A percentile compares a stretch with the other conserved stretches of the same genome.
phyloP scores from a whole-genome alignment of 2,329 filamentous ascomycete species.

The Byssothecium circinans region DNA sequence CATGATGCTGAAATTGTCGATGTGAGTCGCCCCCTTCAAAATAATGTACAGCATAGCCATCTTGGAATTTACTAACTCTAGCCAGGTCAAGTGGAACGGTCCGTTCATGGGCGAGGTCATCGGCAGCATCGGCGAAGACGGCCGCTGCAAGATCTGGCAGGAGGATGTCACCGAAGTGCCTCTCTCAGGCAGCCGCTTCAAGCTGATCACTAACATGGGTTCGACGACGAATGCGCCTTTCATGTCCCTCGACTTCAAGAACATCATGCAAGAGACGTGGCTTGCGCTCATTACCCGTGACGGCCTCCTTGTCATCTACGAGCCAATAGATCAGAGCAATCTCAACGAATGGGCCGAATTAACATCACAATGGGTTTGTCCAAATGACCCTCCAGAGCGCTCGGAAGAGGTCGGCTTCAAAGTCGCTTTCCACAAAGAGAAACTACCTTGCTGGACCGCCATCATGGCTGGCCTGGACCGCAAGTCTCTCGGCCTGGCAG shows the following conservation, averaged over 20 bases:
- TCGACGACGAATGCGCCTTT: slow-evolving; percentile 71
- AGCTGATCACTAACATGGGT: slow-evolving; percentile 62
- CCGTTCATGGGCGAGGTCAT: slow-evolving; percentile 86
- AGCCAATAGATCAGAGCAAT: slow-evolving; percentile 82
- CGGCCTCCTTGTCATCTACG: slow-evolving; percentile 76
- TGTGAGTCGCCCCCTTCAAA: slow-evolving; percentile 53
- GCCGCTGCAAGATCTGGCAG: slow-evolving; percentile 88
- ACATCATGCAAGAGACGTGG: slow-evolving; percentile 81
- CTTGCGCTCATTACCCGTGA: slow-evolving; percentile 83
- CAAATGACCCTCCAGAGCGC: slow-evolving; percentile 62
- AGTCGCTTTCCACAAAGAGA: slow-evolving; percentile 85
- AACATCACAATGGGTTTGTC: slow-evolving; percentile 74
- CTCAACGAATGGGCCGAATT: slow-evolving; percentile 74
- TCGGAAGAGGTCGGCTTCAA: slow-evolving; percentile 87
- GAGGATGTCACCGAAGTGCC: slow-evolving; percentile 82
- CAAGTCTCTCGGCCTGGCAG: slow-evolving; percentile 78
- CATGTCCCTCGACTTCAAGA: slow-evolving; percentile 82
- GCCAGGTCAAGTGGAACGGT: slow-evolving; percentile 87
- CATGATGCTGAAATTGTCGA: slow-evolving; percentile 90
- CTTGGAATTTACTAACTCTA: slow-evolving; percentile 7
- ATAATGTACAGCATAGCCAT: slow-evolving; percentile 18
- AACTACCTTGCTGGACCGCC: slow-evolving; percentile 75
- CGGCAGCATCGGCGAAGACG: slow-evolving; percentile 85
- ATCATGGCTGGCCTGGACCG: slow-evolving; percentile 78
- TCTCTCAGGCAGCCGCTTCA: slow-evolving; percentile 77